Evolutionary conservation across 2,329 filamentous ascomycete genomes (phyloP).

Genomic region (Penicillium sp.): DNA sequence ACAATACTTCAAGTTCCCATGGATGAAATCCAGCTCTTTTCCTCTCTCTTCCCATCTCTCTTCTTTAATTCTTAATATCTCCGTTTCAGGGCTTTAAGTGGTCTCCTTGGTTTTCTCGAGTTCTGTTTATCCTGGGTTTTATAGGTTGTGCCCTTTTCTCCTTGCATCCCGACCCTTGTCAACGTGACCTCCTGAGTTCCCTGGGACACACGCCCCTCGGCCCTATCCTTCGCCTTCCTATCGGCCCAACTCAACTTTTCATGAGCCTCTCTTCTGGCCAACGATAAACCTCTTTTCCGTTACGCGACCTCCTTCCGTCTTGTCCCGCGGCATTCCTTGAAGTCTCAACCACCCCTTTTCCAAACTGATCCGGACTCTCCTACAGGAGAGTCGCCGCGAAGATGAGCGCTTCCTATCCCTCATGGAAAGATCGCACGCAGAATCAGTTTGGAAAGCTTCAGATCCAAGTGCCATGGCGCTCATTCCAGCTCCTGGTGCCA

Average conservation of each 20-base stretch:
- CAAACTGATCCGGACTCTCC: constrained; percentile 21
- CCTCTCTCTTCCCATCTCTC: constrained; percentile 17
- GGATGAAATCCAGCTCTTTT: constrained; percentile 14
- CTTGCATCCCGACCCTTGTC: constrained; percentile 31
- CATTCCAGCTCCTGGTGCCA: constrained; percentile 55
- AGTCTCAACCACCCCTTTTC: constrained; percentile 5
- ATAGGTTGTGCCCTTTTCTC: constrained; percentile 26
- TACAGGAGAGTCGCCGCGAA: constrained; percentile 27
- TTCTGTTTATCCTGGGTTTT: constrained; percentile 13
- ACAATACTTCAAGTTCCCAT: constrained; percentile 12
- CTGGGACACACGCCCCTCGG: constrained; percentile 12
- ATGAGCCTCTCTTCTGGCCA: constrained; percentile 10
- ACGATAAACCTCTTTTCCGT: constrained; percentile 10
- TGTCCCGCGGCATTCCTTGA: constrained; percentile 23
- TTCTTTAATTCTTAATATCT: constrained; percentile 16
- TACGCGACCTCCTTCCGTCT: constrained; percentile 23
- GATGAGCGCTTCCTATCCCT: constrained; percentile 41
- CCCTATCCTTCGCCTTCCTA: constrained; percentile 11
- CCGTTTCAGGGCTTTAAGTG: constrained; percentile 5
- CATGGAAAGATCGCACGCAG: constrained; percentile 50
- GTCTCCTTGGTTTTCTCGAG: constrained; percentile 16
- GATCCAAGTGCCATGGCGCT: constrained; percentile 51
- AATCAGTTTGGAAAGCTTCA: constrained; percentile 47
- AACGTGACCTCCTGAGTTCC: constrained; percentile 28
- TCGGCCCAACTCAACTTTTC: constrained; percentile 10